These are phyloP conservation scores for Aspergillus floridensis DNA, from an alignment of 2,329 filamentous ascomycete species.

Conservation along the genomic window DNA sequence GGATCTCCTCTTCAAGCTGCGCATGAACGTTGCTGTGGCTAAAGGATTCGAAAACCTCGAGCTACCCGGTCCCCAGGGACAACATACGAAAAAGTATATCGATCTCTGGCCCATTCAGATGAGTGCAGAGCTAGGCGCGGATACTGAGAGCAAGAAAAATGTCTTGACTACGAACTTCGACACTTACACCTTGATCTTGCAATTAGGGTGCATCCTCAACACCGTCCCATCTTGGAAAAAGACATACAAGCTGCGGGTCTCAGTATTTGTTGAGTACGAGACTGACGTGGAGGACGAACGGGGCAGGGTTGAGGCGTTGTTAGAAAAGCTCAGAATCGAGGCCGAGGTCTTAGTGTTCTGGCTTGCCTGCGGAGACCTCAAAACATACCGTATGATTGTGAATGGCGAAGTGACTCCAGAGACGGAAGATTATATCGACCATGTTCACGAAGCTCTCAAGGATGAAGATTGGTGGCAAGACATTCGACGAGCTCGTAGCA, in stretches of 20 bases:
- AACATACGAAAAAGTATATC: slow-evolving; percentile 71
- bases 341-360: slow-evolving; percentile 78
- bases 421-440: slow-evolving; percentile 55
- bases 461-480: slow-evolving; percentile 83
- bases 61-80: slow-evolving; percentile 60
- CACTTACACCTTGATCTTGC: slow-evolving; percentile 83
- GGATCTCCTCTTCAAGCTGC: slow-evolving; percentile 72
- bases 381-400: slow-evolving; percentile 74
- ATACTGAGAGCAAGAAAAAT: slow-evolving; percentile 60
- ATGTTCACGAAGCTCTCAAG: slow-evolving; percentile 65
- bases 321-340: slow-evolving; percentile 79
- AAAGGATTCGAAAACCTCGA: slow-evolving; percentile 77
- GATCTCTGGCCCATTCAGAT: slow-evolving; percentile 93
- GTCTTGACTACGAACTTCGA: slow-evolving; percentile 86
- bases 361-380: slow-evolving; percentile 69
- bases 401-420: slow-evolving; percentile 60
- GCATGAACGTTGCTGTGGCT: slow-evolving; percentile 80
- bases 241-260: slow-evolving; percentile 69
- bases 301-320: slow-evolving; percentile 66
- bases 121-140: slow-evolving; percentile 75
- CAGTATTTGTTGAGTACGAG: slow-evolving; percentile 88
- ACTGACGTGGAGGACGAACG: slow-evolving; percentile 77
- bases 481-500: slow-evolving; percentile 53
- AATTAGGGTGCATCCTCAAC: slow-evolving; percentile 78
- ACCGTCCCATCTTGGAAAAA: slow-evolving; percentile 79